Evolutionary conservation across 495 filamentous ascomycete species (phyloP), one percentile per base, ranked within the genome.

Genomic region (Aspergillus sclerotiicarbonarius): DNA sequence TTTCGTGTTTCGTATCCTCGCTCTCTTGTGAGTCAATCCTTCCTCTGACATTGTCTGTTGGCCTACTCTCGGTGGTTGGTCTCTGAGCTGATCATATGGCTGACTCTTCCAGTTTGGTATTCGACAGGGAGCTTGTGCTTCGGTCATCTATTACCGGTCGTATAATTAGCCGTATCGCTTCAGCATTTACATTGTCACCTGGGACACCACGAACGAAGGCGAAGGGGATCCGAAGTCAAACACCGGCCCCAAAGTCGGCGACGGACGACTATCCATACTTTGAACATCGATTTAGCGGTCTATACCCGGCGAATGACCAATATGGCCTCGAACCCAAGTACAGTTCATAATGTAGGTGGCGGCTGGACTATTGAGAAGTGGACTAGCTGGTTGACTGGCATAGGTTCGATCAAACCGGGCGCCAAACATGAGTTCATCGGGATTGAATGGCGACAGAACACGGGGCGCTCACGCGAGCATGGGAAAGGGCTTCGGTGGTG

Each of bases 401-500:
- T 37, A 78, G 76, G 73, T 68, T 57, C 73, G 74, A 54, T 65
- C 73, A 10, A 76, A 65, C 61, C 71, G 71, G 50, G 54, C 62
- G 31, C 56, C 64, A 51, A 78, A 73, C 58, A 76, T 81, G 62
- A 62, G 67, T 62, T 61, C 75, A 54, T 73, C 78, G 13, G 68
- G 65, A 25, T 67, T 77, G 60, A 72, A 70, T 59, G 65, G 59
- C 43, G 77, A 81, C 33, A 69, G 72, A 56, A 48, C 70, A 25
- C 71, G 74, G 35, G 64, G 69, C 39, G 61, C 67, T n/a, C 72
- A 77, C 55, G 66, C 51, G 30, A 67, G 65, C 48, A 70, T 81
- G 65, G 67, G 76, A 50, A 74, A 73, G 35, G 67, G 76, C 33
- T 78, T 82, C 67, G 67, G 74, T 41, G 71, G 66, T 68, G 67